Percentiles rank a stretch among this genome's conserved stretches.
These are phyloP conservation scores for Hymenoscyphus linearis DNA, from an alignment of 2,329 filamentous ascomycete genomes.

Conservation along the genomic window DNA sequence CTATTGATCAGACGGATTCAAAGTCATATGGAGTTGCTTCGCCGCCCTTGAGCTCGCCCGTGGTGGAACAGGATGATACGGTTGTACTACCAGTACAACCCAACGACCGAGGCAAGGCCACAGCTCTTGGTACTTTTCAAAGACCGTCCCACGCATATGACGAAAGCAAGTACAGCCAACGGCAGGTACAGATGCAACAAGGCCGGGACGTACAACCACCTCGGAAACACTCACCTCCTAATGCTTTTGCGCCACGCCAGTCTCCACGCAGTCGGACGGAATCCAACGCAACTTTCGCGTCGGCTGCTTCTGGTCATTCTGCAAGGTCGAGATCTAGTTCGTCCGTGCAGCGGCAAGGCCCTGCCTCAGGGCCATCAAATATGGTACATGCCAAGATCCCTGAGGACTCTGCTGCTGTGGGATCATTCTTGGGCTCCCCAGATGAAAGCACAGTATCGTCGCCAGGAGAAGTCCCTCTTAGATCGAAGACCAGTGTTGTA, in stretches of 20 bases:
- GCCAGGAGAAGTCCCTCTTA: conserved; percentile 11
- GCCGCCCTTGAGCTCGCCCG: conserved; percentile 62
- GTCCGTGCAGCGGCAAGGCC: conserved; percentile 34
- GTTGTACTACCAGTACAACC: conserved; percentile 62
- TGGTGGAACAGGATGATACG: conserved; percentile 67
- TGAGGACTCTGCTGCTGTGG: conserved; percentile 16
- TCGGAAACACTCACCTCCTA: conserved; percentile 26
- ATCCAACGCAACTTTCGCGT: conserved; percentile 38
- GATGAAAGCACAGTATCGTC: conserved; percentile 16
- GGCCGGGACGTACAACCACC: conserved; percentile 58
- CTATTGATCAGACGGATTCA: conserved; percentile 29
- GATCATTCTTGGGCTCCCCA: conserved; percentile 27
- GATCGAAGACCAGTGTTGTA: conserved; percentile 12
- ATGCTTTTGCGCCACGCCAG: conserved; percentile 23
- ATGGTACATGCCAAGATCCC: neutral
- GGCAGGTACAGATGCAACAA: conserved; percentile 75
- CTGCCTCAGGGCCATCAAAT: neutral
- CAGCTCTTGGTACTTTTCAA: conserved; percentile 65
- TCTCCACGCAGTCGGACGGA: conserved; percentile 39
- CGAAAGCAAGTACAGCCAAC: conserved; percentile 77
- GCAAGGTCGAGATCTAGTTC: conserved; percentile 45
- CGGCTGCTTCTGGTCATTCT: conserved; percentile 31
- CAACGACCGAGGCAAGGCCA: conserved; percentile 76
- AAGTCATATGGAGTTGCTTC: conserved; percentile 35
- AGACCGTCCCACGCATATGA: conserved; percentile 74